These are phyloP conservation scores for Aspergillus sp. DNA, from an alignment of 2,329 filamentous ascomycete species.

Conservation along the genomic window DNA sequence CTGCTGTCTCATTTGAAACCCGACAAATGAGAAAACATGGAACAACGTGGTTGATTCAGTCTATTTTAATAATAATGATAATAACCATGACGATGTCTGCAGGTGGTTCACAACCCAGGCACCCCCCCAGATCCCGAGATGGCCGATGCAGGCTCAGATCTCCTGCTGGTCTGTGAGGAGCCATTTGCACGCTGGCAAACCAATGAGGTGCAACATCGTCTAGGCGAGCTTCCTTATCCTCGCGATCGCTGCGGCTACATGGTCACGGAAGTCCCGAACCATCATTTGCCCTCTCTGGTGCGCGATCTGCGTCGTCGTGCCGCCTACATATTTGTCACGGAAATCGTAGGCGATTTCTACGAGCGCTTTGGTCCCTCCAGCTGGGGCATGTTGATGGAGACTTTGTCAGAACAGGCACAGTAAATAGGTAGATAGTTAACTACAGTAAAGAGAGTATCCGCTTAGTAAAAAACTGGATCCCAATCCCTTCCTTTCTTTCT, in stretches of 20 bases:
- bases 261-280: slow-evolving; percentile 17
- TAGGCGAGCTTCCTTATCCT: slow-evolving; percentile 9
- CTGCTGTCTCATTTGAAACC: not conserved
- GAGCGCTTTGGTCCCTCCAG: slow-evolving; percentile 18
- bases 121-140: slow-evolving; percentile 16
- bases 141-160: slow-evolving; percentile 11
- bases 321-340: slow-evolving; percentile 19
- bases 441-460: too few relatives aligned
- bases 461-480: too few relatives aligned
- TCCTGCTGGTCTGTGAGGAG: slow-evolving; percentile 20
- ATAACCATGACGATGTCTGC: not conserved
- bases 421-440: too few relatives aligned
- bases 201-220: slow-evolving; percentile 17
- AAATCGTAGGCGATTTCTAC: slow-evolving; percentile 19
- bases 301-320: slow-evolving; percentile 15
- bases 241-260: slow-evolving; percentile 16
- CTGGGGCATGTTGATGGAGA: slow-evolving; percentile 16
- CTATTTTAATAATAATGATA: not conserved
- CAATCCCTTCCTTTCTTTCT: too few relatives aligned
- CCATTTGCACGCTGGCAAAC: slow-evolving; percentile 14
- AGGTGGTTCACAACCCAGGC: slow-evolving; percentile 22
- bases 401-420: slow-evolving; percentile 7
- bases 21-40: not conserved
- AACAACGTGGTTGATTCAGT: not conserved
- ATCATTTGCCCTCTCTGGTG: slow-evolving; percentile 17